Conservation (phyloP, 2,329 filamentous ascomycete species). For the Metarhizium humberi region DNA sequence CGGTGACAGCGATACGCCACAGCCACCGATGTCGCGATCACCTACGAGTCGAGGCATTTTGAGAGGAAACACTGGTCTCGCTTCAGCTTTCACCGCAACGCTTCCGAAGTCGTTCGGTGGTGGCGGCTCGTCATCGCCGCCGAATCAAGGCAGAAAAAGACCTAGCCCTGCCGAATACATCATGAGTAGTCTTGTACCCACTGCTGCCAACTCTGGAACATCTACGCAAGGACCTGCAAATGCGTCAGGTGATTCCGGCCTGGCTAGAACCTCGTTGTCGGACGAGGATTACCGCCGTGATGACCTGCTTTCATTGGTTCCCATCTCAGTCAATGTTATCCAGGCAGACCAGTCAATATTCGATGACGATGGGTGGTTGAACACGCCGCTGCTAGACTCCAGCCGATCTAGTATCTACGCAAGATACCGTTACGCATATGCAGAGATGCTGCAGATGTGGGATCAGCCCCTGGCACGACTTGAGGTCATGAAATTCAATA, state of each 20-base stretch:
- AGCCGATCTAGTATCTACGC: constrained; percentile 39
- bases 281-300: constrained; percentile 43
- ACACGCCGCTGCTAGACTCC: constrained; percentile 46
- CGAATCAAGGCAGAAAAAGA: constrained; percentile 37
- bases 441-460: constrained; percentile 62
- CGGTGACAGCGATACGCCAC: constrained; percentile 35
- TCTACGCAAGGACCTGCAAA: constrained; percentile 37
- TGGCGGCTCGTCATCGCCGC: constrained; percentile 33
- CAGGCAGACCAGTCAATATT: constrained; percentile 56
- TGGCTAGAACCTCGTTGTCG: constrained; percentile 40
- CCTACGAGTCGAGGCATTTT: constrained; percentile 45
- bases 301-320: constrained; percentile 36
- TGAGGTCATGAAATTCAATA: constrained; percentile 62
- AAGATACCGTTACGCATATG: constrained; percentile 56
- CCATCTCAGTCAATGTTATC: constrained; percentile 40
- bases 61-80: constrained; percentile 45
- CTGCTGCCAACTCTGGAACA: constrained; percentile 31
- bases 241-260: constrained; percentile 34
- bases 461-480: constrained; percentile 51
- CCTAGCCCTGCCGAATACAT: constrained; percentile 55
- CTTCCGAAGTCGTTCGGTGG: constrained; percentile 38
- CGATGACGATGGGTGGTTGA: constrained; percentile 59
- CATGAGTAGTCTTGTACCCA: constrained; percentile 42
- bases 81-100: constrained; percentile 45
- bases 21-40: constrained; percentile 49